Base-by-base conservation (phyloP, 2,329 filamentous ascomycete species). In the Talaromyces funiculosus region DNA sequence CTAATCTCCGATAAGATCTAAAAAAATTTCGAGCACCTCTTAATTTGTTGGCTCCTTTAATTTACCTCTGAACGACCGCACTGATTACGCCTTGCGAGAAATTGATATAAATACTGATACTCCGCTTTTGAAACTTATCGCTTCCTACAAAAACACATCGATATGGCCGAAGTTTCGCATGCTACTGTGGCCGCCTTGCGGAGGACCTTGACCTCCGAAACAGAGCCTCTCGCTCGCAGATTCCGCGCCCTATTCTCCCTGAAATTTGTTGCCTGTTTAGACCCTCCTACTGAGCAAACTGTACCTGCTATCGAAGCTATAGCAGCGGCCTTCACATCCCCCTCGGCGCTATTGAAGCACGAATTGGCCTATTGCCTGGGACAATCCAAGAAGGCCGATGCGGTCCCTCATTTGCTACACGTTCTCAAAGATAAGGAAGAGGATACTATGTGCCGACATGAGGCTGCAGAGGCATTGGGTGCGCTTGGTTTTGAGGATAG, bases 181-280 rank as follows among this genome's bases (percentile, higher is more conserved):
- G 66, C 70, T 57, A 78, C 78, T 7, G 72, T 82, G 62, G 64
- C 72, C 45, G 69, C 73, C 35, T 75, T 80, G 38, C 88, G 91
- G 71, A 83, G 88, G 70, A 89, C 88, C 62, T 86, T 99, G 62
- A 87, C 84, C 68, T 88, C 89, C 53, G 94, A 97, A 79, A 78
- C 83, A 14, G 88, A 90, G 64, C 86, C 92, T 49, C 89, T 99
- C 59, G 89, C 92, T 40, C 83, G 90, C 65, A 91, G 94, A 65
- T 99, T 97, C 78, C 91, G 94, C 69, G 93, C 94, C 45, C 89
- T 99, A 68, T 99, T 99, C 81, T 97, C 93, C 18, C 86, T 99
- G 63, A 99, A 99, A 80, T 90, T 97, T 74, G 81, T 97, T 63
- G 93, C 94, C 53, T 87, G 84, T 61, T 84, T 87, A 65, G 75